Evolutionary conservation across 306 rosid species (phyloP), one percentile per base, ranked within the genome.

Genomic region (Crotalaria pallida): DNA sequence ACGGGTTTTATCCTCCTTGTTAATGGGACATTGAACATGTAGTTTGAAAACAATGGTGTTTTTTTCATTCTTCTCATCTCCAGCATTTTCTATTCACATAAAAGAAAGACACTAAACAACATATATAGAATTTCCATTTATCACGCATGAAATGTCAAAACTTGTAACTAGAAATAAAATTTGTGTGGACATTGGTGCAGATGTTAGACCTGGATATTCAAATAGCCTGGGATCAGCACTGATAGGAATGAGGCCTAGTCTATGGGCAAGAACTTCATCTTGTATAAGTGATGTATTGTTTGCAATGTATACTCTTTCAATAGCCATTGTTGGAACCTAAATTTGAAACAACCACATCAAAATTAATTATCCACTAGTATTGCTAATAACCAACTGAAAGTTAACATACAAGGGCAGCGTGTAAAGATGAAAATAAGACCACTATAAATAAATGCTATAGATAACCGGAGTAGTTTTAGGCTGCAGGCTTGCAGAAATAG

Each of bases 291-390:
- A 89, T 10, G 99, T 89, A 76, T 91, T 94, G 74, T 91, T 89
- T 19, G 92, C 96, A 38, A 94, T 79, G 68, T 88, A 80, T 78
- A 94, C 92, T 78, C 86, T 87, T 84, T 94, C 99, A 79, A 94
- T 86, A 67, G 99, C 99, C 99, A 94, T 94, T 9, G 97, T 94
- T 47, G 99, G 97, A 75, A 94, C 89, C 99, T 94, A 53, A 62
- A 67, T n/a, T 43, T 19, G 77, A 21, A 49, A 56, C 21, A 29
- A 33, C 17, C 65, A 61, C 10, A 49, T 55, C 38, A 66, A n/a
- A 64, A 71, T 41, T 58, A 24, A 71, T 45, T 31, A 71, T 50
- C 48, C 26, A 65, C 47, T 10, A 7, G 27, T 26, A 64, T 58
- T 17, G 19, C n/a, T 18, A 29, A 70, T 57, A 31, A 75, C 44